Evolutionary conservation across 2,329 filamentous ascomycete genomes (phyloP).

Genomic region (Helotiales sp.): DNA sequence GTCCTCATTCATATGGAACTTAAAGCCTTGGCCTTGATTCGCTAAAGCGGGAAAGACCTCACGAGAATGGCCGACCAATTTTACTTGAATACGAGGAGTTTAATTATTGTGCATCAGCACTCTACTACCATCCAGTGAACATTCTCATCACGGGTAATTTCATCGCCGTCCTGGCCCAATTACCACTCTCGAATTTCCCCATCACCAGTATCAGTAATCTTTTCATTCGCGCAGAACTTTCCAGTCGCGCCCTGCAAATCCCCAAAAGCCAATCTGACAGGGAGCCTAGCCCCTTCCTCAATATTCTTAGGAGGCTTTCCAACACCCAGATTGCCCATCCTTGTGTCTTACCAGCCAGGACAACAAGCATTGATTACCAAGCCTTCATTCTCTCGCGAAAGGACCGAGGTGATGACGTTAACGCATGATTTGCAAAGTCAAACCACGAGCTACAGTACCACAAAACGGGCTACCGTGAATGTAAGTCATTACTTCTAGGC

Average conservation of each 20-base stretch:
- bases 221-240: slow-evolving; percentile 10
- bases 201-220: slow-evolving; percentile 8
- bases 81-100: too few relatives aligned
- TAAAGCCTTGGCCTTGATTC: too few relatives aligned
- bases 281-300: slow-evolving; percentile 7
- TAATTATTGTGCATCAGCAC: too few relatives aligned
- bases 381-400: slow-evolving; percentile 6
- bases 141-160: too few relatives aligned
- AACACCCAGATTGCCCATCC: slow-evolving; percentile 5
- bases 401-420: slow-evolving; percentile 5
- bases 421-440: slow-evolving; percentile 12
- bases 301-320: background rate
- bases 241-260: slow-evolving; percentile 3
- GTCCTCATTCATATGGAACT: too few relatives aligned
- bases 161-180: too few relatives aligned
- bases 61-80: too few relatives aligned
- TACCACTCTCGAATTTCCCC: slow-evolving; percentile 10
- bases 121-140: too few relatives aligned
- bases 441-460: too few relatives aligned
- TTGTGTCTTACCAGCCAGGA: slow-evolving; percentile 8
- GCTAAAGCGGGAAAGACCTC: too few relatives aligned
- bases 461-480: too few relatives aligned
- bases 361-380: slow-evolving; percentile 11
- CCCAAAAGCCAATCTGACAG: slow-evolving; percentile 8
- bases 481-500: too few relatives aligned